Base-by-base conservation (phyloP, 306 rosid species). In the Canavalia ensiformis region DNA sequence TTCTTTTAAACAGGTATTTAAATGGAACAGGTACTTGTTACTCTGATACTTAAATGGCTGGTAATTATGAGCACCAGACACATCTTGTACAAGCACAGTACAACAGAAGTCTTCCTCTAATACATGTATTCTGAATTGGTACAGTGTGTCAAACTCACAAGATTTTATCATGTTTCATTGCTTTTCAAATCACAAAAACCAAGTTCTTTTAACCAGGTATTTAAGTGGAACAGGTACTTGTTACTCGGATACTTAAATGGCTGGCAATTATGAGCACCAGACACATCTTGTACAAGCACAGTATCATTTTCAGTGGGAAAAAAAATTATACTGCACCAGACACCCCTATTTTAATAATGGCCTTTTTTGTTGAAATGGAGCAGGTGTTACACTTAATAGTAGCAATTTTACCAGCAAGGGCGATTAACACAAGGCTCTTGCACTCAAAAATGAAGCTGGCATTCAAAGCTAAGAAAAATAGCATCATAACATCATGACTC, bases 151-250 rank as follows among this genome's bases (percentile, higher is more conserved):
- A 82, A 78, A 78, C 41, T 67, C 44, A 18, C 6, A 74, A 56
- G 25, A 52, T 29, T 78, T 30, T 31, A 74, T 68, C 25, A 1
- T 78, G 76, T 50, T 79, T 29, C 68, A 39, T 46, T 50, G 59
- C 77, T 72, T 59, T 49, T 9, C 7, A 39, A 66, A 60, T 50
- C 29, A 78, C 68, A 79, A 86, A 59, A 45, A 78, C 67, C 72
- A 30, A 28, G 66, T 41, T 68, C 10, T 13, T 72, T 65, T 51
- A 52, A 56, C 60, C 39, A 51, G 68, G 69, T 18, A 68, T 75
- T 63, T 75, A 56, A 34, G 41, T 52, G 55, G 31, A 54, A 41
- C 10, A 1, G 8, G 58, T 12, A 69, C 28, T 12, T 18, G 18
- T 60, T 70, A 55, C 45, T 76, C 55, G 37, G n/a, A 81, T 57